phyloP scores from a whole-genome alignment of 1,284 basidiomycete genomes.

The Coniferiporia weirii region DNA sequence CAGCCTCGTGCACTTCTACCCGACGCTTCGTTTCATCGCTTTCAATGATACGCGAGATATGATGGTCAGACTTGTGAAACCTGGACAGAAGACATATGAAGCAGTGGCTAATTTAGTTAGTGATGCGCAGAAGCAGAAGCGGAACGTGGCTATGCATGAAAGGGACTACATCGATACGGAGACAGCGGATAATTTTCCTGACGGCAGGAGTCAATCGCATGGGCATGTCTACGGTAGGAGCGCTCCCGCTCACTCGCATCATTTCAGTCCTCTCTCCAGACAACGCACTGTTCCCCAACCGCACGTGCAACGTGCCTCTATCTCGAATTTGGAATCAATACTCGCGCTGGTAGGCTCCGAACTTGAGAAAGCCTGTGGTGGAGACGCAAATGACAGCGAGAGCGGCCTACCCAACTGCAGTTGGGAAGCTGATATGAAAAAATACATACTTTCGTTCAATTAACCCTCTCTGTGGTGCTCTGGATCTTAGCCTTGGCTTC shows the following conservation, averaged over 20 bases:
- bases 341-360: constrained; percentile 30
- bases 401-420: constrained; percentile 45
- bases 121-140: constrained; percentile 19
- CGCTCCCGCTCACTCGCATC: background rate
- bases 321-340: constrained; percentile 22
- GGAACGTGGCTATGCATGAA: background rate
- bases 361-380: constrained; percentile 45
- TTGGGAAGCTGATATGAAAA: constrained; percentile 59
- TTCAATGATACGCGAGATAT: constrained; percentile 40
- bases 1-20: constrained; percentile 64
- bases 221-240: background rate
- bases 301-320: background rate
- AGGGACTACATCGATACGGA: background rate
- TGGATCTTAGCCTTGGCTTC: background rate
- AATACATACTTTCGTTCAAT: constrained; percentile 56
- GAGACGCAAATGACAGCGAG: constrained; percentile 31
- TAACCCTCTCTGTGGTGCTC: constrained; percentile 23
- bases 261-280: background rate
- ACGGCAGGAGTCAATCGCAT: background rate
- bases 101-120: constrained; percentile 37
- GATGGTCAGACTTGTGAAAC: constrained; percentile 32
- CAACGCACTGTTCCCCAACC: constrained; percentile 14
- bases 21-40: constrained; percentile 43
- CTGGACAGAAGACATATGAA: constrained; percentile 36
- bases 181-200: background rate